Conservation (phyloP, 805 yeast genomes). For the Lachancea kluyveri region DNA sequence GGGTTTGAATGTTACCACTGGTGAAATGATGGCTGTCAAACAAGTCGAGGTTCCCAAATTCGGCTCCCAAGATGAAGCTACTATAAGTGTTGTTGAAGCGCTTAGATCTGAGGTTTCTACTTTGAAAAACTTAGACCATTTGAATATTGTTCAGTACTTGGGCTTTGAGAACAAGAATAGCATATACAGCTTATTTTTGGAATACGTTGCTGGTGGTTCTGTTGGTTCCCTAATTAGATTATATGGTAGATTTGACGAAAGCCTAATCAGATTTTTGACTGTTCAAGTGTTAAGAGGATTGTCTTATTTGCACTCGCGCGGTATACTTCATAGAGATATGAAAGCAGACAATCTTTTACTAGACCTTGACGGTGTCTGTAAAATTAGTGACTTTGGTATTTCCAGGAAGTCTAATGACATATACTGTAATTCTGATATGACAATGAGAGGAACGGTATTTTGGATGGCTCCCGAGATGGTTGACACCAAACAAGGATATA, state of each 20-base stretch:
- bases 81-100: constrained; percentile 67
- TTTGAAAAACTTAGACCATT: constrained; percentile 87
- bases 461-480: constrained; percentile 99
- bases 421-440: constrained; percentile 90
- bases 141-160: constrained; percentile 90
- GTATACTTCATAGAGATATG: constrained; percentile 88
- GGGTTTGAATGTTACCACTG: constrained; percentile 91
- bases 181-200: constrained; percentile 81
- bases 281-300: constrained; percentile 78
- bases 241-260: constrained; percentile 82
- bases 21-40: constrained; percentile 98
- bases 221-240: constrained; percentile 79
- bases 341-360: constrained; percentile 88
- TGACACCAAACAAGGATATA: constrained; percentile 86
- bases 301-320: constrained; percentile 79
- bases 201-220: constrained; percentile 97
- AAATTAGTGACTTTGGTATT: constrained; percentile 94
- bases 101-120: constrained; percentile 87
- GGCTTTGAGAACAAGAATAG: constrained; percentile 78
- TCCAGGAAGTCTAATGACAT: constrained; percentile 81
- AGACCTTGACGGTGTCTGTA: constrained; percentile 89
- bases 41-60: constrained; percentile 69
- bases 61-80: constrained; percentile 37
- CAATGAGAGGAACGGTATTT: constrained; percentile 97
- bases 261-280: constrained; percentile 63